phyloP scores from a whole-genome alignment of 208 protist species.

The Tritrichomonas foetus region DNA sequence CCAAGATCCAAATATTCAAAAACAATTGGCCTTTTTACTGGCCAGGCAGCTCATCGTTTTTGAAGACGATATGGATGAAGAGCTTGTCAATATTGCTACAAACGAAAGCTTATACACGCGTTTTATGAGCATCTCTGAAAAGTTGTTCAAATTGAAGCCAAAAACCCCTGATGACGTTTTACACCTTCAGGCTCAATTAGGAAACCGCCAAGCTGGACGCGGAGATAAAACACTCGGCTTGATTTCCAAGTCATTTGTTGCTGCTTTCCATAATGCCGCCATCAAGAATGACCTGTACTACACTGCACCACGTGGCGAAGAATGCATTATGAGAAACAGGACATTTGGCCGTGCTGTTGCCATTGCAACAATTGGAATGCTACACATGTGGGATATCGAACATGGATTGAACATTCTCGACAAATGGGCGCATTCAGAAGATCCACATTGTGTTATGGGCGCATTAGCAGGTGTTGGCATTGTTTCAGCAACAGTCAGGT shows the following conservation, averaged over 20 bases:
- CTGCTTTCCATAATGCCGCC: conserved; percentile 1
- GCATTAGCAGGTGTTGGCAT: conserved; percentile 81
- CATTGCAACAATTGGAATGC: background rate
- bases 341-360: background rate
- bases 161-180: conserved; percentile 28
- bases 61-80: background rate
- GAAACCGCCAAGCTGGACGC: background rate
- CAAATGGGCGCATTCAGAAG: conserved; percentile 53
- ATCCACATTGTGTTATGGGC: conserved; percentile 87
- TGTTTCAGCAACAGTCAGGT: conserved; percentile 60
- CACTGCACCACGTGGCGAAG: background rate
- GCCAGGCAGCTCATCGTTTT: conserved; percentile 17
- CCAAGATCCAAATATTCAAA: conserved; percentile 42
- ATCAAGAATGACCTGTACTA: conserved; percentile 27
- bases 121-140: conserved; percentile 64
- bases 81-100: conserved; percentile 67
- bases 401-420: conserved; percentile 75
- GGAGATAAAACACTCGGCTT: background rate
- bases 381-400: conserved; percentile 83
- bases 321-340: background rate
- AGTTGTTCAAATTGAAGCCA: background rate
- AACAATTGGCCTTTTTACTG: conserved; percentile 36
- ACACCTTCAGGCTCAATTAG: background rate
- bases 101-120: conserved; percentile 85
- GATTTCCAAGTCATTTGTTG: background rate